These are phyloP conservation scores for Boletus eberwhitei DNA, from an alignment of 768 basidiomycete genomes.

Conservation along the genomic window DNA sequence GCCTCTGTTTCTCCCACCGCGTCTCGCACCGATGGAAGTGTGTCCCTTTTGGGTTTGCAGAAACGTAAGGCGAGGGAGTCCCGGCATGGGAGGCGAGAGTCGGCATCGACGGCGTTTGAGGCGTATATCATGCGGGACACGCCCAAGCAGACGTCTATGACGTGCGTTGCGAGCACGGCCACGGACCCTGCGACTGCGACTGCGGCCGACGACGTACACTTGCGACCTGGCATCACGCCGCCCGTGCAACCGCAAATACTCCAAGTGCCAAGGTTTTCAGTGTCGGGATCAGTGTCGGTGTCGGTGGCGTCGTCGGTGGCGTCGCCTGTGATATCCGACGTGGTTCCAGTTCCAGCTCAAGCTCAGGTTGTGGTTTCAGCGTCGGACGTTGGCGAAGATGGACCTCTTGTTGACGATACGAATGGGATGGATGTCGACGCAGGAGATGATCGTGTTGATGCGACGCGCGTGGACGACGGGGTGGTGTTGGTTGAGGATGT, in stretches of 20 bases:
- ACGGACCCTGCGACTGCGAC: too few relatives aligned
- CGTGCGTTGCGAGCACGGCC: not conserved
- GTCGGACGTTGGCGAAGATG: not conserved
- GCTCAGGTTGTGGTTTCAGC: not conserved
- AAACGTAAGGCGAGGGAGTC: not conserved
- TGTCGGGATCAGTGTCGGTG: not conserved
- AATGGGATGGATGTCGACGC: not conserved
- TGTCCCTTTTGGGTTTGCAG: not conserved
- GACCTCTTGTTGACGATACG: not conserved
- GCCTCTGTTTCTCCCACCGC: not conserved
- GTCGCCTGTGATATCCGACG: not conserved
- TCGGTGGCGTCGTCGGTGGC: not conserved
- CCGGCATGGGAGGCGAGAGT: constrained; percentile 7
- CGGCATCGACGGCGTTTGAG: constrained; percentile 15
- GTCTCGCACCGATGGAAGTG: not conserved
- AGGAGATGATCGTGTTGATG: not conserved
- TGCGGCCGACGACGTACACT: not conserved
- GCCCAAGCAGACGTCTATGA: not conserved
- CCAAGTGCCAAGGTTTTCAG: not conserved
- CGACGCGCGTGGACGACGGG: not conserved
- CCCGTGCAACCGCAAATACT: not conserved
- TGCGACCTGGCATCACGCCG: not conserved
- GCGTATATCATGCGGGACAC: constrained; percentile 16
- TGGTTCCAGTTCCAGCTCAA: not conserved
- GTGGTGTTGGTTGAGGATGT: not conserved